phyloP scores from a whole-genome alignment of 176 grass and related monocot species.

The Elaeis guineensis region DNA sequence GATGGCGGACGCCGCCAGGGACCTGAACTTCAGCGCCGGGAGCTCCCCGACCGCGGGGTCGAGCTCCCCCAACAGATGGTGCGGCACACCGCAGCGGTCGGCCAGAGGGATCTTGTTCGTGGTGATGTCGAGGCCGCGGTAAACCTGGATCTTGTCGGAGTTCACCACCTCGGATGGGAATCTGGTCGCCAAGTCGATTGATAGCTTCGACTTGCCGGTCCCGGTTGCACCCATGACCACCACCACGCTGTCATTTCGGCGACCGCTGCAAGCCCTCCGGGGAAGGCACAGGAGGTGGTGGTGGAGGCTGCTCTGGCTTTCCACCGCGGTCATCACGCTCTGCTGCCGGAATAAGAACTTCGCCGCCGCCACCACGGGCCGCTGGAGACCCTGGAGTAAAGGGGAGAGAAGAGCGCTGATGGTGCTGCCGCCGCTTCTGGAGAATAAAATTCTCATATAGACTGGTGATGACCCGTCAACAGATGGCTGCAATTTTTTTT shows the following conservation, averaged over 20 bases:
- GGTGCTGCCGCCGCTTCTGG: too few species aligned
- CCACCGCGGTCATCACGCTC: too few species aligned
- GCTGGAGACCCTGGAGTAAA: too few species aligned
- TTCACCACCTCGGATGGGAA: conserved; percentile 60
- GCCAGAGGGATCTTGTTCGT: conserved; percentile 54
- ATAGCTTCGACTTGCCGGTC: conserved; percentile 74
- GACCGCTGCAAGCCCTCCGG: too few species aligned
- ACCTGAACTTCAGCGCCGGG: conserved; percentile 16
- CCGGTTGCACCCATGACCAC: conserved; percentile 69
- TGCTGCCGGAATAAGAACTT: too few species aligned
- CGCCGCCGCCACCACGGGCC: too few species aligned
- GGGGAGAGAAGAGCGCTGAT: too few species aligned
- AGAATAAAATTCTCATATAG: too few species aligned
- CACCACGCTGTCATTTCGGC: conserved; percentile 20
- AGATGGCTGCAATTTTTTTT: too few species aligned
- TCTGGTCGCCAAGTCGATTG: conserved; percentile 42
- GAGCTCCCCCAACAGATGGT: conserved; percentile 58
- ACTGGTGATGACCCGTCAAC: too few species aligned
- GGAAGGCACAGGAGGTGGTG: too few species aligned
- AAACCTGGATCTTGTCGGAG: conserved; percentile 81
- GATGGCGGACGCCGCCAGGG: conserved; percentile 16
- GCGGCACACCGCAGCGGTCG: conserved; percentile 53
- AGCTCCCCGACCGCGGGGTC: conserved; percentile 46
- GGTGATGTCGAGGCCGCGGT: conserved; percentile 59
- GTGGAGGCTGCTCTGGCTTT: too few species aligned